These are phyloP conservation scores for Daldinia decipiens DNA, from an alignment of 495 filamentous ascomycete species.

Conservation along the genomic window DNA sequence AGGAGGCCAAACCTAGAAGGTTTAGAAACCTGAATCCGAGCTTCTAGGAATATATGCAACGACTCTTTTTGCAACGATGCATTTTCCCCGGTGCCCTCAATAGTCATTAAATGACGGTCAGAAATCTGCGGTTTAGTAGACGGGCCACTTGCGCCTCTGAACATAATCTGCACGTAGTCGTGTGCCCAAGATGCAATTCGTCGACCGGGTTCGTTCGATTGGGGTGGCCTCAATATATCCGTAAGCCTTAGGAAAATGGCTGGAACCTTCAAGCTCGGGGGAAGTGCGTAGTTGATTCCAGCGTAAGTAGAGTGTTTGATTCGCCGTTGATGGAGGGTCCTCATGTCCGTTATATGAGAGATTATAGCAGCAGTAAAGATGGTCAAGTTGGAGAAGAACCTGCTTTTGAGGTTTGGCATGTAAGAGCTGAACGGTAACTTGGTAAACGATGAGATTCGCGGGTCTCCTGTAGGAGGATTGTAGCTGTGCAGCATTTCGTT, in stretches of 20 bases:
- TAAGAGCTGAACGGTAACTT: slow-evolving; percentile 52
- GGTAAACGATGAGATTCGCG: slow-evolving; percentile 47
- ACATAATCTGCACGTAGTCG: slow-evolving; percentile 64
- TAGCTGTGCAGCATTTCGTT: slow-evolving; percentile 27
- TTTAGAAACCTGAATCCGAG: slow-evolving; percentile 51
- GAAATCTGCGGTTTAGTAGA: slow-evolving; percentile 19
- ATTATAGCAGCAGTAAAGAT: slow-evolving; percentile 55
- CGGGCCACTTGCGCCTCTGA: slow-evolving; percentile 55
- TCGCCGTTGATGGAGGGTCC: slow-evolving; percentile 53
- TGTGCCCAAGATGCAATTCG: slow-evolving; percentile 58
- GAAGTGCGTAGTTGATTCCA: slow-evolving; percentile 40
- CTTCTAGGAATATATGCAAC: slow-evolving; percentile 52
- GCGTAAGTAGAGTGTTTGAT: slow-evolving; percentile 45
- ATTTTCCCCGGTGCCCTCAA: slow-evolving; percentile 31
- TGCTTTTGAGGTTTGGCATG: slow-evolving; percentile 48
- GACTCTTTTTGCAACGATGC: slow-evolving; percentile 42
- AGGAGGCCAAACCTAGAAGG: slow-evolving; percentile 58
- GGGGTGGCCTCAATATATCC: slow-evolving; percentile 51
- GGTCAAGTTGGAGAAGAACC: slow-evolving; percentile 54
- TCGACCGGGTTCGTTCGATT: slow-evolving; percentile 30
- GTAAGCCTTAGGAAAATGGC: slow-evolving; percentile 56
- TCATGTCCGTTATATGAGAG: slow-evolving; percentile 56
- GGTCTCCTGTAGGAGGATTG: slow-evolving; percentile 37
- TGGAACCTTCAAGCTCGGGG: slow-evolving; percentile 54
- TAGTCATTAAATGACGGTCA: slow-evolving; percentile 15